phyloP scores from a whole-genome alignment of 495 filamentous ascomycete genomes.

The Penicillium silybi region DNA sequence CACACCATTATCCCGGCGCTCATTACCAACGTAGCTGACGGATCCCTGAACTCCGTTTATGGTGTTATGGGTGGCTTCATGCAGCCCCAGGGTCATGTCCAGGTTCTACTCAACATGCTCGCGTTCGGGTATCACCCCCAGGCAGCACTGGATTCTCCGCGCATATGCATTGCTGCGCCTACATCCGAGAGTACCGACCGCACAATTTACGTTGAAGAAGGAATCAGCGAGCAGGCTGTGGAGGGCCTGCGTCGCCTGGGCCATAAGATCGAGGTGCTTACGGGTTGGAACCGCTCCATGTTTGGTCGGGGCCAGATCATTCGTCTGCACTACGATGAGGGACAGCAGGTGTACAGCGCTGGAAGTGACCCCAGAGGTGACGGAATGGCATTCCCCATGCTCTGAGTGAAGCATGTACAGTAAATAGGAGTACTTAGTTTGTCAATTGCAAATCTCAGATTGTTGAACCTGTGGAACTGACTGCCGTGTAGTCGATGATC shows the following conservation, averaged over 20 bases:
- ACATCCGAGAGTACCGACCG: constrained; percentile 47
- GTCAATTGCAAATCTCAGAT: neutral
- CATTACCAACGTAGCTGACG: constrained; percentile 71
- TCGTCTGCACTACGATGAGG: constrained; percentile 67
- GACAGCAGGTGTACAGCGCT: constrained; percentile 67
- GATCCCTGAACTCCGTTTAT: constrained; percentile 74
- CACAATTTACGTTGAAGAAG: constrained; percentile 79
- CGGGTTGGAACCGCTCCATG: constrained; percentile 60
- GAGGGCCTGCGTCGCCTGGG: constrained; percentile 65
- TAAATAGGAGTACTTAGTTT: neutral
- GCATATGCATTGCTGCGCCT: constrained; percentile 76
- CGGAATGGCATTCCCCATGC: constrained; percentile 67
- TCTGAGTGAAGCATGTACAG: constrained; percentile 3
- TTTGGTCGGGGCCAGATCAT: constrained; percentile 95
- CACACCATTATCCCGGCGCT: constrained; percentile 97
- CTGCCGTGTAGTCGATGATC: neutral
- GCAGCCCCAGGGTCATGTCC: constrained; percentile 97
- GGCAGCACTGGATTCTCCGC: constrained; percentile 83
- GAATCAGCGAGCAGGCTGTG: constrained; percentile 63
- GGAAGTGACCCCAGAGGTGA: constrained; percentile 90
- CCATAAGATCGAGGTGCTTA: constrained; percentile 67
- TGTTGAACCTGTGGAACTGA: neutral
- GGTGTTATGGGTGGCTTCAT: constrained; percentile 99
- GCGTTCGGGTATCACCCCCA: constrained; percentile 83
- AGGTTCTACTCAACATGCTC: constrained; percentile 87